These are phyloP conservation scores for Aspergillus candidus DNA, from an alignment of 2,329 filamentous ascomycete genomes.

Conservation along the genomic window DNA sequence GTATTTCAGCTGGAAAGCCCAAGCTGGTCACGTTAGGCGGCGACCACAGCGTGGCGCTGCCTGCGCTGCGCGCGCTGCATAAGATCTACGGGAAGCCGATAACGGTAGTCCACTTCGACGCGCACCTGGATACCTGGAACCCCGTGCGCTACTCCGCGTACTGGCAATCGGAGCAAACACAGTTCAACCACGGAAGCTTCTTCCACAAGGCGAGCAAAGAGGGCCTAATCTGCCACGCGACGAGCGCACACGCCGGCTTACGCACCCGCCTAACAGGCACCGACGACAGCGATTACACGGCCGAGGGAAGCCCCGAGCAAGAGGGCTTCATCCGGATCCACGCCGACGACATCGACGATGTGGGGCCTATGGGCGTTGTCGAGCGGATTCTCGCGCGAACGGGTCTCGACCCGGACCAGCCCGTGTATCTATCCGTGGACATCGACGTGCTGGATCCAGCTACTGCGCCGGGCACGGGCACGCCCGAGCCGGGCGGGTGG, in stretches of 20 bases:
- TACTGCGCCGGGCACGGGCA: constrained; percentile 69
- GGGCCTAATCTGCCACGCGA: constrained; percentile 67
- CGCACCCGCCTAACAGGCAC: constrained; percentile 66
- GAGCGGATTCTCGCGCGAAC: constrained; percentile 64
- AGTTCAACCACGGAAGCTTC: constrained; percentile 86
- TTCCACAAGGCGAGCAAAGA: constrained; percentile 84
- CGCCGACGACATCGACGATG: constrained; percentile 81
- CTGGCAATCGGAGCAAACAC: constrained; percentile 64
- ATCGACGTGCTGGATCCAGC: constrained; percentile 76
- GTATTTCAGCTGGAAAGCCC: constrained; percentile 33
- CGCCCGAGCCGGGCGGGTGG: constrained; percentile 87
- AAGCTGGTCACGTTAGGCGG: constrained; percentile 66
- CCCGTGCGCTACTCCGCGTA: constrained; percentile 68
- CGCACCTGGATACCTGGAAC: constrained; percentile 80
- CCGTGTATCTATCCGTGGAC: constrained; percentile 75
- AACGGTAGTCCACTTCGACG: constrained; percentile 70
- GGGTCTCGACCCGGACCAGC: constrained; percentile 58
- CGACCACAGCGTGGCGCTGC: constrained; percentile 65
- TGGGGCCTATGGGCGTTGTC: constrained; percentile 66
- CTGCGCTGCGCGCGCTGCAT: constrained; percentile 61
- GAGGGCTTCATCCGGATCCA: constrained; percentile 68
- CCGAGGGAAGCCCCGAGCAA: constrained; percentile 60
- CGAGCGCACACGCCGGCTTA: constrained; percentile 74
- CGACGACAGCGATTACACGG: constrained; percentile 60
- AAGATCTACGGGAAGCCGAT: constrained; percentile 57